Evolutionary conservation across 1,284 basidiomycete genomes (phyloP).

Genomic region (Xerocomus alliaceus): DNA sequence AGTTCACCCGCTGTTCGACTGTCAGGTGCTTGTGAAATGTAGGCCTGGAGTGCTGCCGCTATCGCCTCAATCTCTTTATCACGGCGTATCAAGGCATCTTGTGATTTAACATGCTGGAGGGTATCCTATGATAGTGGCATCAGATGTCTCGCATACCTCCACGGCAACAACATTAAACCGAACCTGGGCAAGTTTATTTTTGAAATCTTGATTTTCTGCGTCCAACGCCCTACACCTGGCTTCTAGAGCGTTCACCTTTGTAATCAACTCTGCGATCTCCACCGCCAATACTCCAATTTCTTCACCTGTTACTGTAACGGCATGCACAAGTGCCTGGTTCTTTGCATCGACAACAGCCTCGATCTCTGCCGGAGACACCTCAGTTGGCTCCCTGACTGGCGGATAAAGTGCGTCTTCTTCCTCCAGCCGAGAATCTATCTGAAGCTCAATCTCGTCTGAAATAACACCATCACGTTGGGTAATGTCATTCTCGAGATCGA

Average conservation of each 20-base stretch:
- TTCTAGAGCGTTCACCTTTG: constrained; percentile 37
- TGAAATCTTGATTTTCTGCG: constrained; percentile 42
- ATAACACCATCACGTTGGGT: constrained; percentile 46
- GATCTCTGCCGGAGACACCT: constrained; percentile 30
- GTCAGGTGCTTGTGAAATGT: constrained; percentile 43
- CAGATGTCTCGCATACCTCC: neutral
- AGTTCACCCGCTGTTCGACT: constrained; percentile 32
- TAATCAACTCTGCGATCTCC: constrained; percentile 48
- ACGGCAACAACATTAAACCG: constrained; percentile 15
- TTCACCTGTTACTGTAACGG: constrained; percentile 36
- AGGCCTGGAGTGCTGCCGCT: constrained; percentile 48
- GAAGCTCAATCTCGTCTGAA: constrained; percentile 47
- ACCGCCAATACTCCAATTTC: constrained; percentile 49
- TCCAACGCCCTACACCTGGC: constrained; percentile 38
- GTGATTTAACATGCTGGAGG: constrained; percentile 17
- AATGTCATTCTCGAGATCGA: constrained; percentile 53
- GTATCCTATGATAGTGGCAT: constrained; percentile 20
- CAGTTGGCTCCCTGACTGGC: constrained; percentile 17
- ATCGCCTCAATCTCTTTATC: constrained; percentile 48
- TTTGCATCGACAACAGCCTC: constrained; percentile 29
- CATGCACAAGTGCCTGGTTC: constrained; percentile 22
- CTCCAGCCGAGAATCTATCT: constrained; percentile 46
- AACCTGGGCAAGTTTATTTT: constrained; percentile 38
- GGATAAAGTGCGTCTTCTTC: constrained; percentile 37
- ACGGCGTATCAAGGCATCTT: constrained; percentile 21